Percentiles rank a stretch among this genome's conserved stretches.
Conservation (phyloP, 202 grass and related monocot species). For the Hordeum pubiflorum region DNA sequence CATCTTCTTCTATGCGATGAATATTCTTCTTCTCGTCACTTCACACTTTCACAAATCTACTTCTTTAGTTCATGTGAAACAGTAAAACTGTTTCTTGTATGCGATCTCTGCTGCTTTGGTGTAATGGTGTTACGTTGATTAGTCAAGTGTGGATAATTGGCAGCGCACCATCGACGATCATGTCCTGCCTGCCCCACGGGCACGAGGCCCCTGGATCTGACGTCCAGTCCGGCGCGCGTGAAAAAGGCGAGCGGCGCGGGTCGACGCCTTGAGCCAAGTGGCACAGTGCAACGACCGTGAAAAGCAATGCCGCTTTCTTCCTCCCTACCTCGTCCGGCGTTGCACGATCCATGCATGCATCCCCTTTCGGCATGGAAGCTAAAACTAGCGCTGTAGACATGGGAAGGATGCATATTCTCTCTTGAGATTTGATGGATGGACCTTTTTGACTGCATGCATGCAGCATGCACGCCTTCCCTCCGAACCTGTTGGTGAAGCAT, state of each 20-base stretch:
- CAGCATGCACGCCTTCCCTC: no score
- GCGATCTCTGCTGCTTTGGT: no score
- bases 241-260: slow-evolving; percentile 27
- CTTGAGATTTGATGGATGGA: background rate
- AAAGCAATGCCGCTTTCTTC: slow-evolving; percentile 10
- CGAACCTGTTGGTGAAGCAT: no score
- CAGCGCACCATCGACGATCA: background rate
- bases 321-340: background rate
- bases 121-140: no score
- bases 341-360: background rate
- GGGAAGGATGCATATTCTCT: background rate
- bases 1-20: no score
- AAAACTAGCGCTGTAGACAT: background rate
- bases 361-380: background rate
- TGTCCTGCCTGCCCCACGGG: background rate
- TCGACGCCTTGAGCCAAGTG: slow-evolving; percentile 63
- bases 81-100: no score
- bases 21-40: no score
- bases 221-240: slow-evolving; percentile 21
- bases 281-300: slow-evolving; percentile 34
- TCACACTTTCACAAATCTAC: no score
- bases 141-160: background rate
- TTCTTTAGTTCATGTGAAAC: no score
- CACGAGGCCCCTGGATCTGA: background rate
- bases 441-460: background rate